Evolutionary conservation across 1,139 yeast species (phyloP).

Genomic region (Hyphopichia wangnamkhiaoensis): DNA sequence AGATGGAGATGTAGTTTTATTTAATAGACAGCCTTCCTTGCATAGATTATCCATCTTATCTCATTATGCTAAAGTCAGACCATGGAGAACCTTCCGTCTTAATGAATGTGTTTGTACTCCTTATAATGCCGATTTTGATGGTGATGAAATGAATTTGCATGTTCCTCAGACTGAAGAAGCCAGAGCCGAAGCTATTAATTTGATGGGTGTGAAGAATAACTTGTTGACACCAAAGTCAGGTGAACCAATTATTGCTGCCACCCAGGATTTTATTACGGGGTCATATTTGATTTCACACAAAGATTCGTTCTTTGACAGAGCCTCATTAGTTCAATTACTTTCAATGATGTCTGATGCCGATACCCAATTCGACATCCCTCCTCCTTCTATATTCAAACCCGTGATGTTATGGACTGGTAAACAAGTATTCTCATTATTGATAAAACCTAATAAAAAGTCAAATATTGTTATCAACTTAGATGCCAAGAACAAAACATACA

Average conservation of each 20-base stretch:
- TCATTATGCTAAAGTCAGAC: conserved; percentile 93
- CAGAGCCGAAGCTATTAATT: conserved; percentile 92
- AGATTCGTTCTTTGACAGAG: conserved; percentile 90
- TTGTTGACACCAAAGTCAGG: conserved; percentile 95
- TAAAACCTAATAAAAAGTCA: conserved; percentile 74
- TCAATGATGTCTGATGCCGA: conserved; percentile 97
- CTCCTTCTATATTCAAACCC: conserved; percentile 92
- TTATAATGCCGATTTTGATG: conserved; percentile 98
- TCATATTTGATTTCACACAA: conserved; percentile 90
- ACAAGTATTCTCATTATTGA: conserved; percentile 85
- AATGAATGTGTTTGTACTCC: conserved; percentile 99
- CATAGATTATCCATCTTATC: conserved; percentile 93
- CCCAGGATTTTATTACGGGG: conserved; percentile 98
- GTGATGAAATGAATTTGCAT: conserved; percentile 99
- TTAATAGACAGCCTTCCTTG: conserved; percentile 96
- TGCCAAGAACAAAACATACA: conserved; percentile 88
- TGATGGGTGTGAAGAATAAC: conserved; percentile 98
- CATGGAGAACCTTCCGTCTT: conserved; percentile 96
- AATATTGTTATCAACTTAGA: conserved; percentile 88
- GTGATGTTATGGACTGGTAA: conserved; percentile 95
- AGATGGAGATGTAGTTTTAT: conserved; percentile 94
- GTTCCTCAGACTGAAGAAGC: conserved; percentile 99
- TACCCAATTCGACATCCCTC: conserved; percentile 87
- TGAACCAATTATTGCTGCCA: conserved; percentile 98
- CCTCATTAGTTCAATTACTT: conserved; percentile 76